Conservation (phyloP, 768 basidiomycete species). For the Suillus bovinus region DNA sequence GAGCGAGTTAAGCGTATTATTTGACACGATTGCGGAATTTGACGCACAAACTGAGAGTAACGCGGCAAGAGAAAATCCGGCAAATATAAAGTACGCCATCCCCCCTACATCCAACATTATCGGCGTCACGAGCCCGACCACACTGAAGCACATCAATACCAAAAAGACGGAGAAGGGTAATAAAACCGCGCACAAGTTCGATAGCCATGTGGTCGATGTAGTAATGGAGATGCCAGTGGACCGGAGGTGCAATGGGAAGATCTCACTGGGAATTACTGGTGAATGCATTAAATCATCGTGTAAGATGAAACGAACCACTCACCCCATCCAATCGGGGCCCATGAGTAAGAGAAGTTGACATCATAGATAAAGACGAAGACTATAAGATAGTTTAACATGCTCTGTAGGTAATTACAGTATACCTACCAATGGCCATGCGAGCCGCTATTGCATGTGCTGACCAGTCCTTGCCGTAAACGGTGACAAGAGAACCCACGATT, state of each 20-base stretch:
- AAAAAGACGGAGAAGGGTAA: background rate
- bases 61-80: slow-evolving; percentile 31
- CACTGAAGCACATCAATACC: slow-evolving; percentile 15
- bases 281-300: slow-evolving; percentile 12
- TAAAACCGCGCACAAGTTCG: slow-evolving; percentile 39
- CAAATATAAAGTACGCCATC: slow-evolving; percentile 35
- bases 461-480: slow-evolving; percentile 31
- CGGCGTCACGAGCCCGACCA: slow-evolving; percentile 33
- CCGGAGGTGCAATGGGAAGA: slow-evolving; percentile 42
- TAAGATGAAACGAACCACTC: background rate
- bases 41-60: slow-evolving; percentile 32
- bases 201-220: slow-evolving; percentile 44
- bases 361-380: slow-evolving; percentile 42
- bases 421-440: slow-evolving; percentile 31
- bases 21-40: background rate
- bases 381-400: slow-evolving; percentile 20
- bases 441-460: slow-evolving; percentile 29
- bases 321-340: slow-evolving; percentile 34
- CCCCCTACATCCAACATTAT: slow-evolving; percentile 45
- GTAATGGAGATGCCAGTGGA: slow-evolving; percentile 44
- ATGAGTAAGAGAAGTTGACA: slow-evolving; percentile 38
- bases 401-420: slow-evolving; percentile 18
- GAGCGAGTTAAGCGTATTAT: background rate
- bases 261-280: slow-evolving; percentile 41
- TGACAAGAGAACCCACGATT: slow-evolving; percentile 31